These are phyloP conservation scores for Penicillium expansum DNA, from an alignment of 2,329 filamentous ascomycete species.

Conservation along the genomic window DNA sequence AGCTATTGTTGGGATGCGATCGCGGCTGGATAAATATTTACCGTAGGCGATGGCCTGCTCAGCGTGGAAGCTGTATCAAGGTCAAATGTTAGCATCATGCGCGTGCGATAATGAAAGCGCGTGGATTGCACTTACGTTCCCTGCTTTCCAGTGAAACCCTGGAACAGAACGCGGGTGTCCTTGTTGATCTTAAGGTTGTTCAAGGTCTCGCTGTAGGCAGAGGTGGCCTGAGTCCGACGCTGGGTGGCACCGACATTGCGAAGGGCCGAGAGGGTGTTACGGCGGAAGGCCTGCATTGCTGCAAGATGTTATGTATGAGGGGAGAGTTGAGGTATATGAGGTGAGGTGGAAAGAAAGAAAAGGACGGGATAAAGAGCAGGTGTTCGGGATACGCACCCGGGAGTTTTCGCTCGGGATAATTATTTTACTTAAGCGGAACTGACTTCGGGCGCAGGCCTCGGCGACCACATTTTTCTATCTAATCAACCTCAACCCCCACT, in stretches of 20 bases:
- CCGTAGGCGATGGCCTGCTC: constrained; percentile 98
- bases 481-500: constrained; percentile 18
- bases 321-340: constrained; percentile 11
- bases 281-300: constrained; percentile 79
- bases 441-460: constrained; percentile 29
- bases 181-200: constrained; percentile 88
- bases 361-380: constrained; percentile 21
- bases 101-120: constrained; percentile 6
- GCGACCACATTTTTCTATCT: constrained; percentile 27
- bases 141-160: constrained; percentile 97
- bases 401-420: constrained; percentile 38
- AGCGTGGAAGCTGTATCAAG: constrained; percentile 77
- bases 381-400: constrained; percentile 30
- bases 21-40: constrained; percentile 47
- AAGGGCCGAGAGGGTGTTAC: constrained; percentile 68
- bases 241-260: constrained; percentile 59
- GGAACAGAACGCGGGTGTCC: constrained; percentile 92
- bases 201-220: constrained; percentile 69
- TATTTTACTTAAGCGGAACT: constrained; percentile 38
- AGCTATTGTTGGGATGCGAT: constrained; percentile 15
- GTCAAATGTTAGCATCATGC: constrained; percentile 33
- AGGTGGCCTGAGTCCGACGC: constrained; percentile 67
- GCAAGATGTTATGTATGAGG: constrained; percentile 16
- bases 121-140: constrained; percentile 68
- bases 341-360: constrained; percentile 20